Conservation (phyloP, 176 grass and related monocot genomes). For the Paspalum notatum region DNA sequence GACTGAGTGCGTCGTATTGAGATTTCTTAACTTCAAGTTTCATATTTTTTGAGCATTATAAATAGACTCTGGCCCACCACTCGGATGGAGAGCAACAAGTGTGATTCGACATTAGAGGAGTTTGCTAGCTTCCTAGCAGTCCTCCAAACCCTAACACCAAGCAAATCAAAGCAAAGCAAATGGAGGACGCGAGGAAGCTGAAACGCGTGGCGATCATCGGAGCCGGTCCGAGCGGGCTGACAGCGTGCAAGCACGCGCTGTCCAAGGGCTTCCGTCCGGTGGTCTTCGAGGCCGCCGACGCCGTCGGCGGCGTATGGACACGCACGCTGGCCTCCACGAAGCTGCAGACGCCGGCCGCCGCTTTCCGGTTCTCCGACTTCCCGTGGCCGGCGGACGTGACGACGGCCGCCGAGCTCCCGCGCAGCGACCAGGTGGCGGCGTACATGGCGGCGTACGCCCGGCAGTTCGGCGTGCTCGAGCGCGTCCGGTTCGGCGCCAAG, state of each 20-base stretch:
- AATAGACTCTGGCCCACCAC: no score
- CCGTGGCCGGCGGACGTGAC: constrained; percentile 49
- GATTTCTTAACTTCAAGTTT: no score
- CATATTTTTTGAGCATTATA: no score
- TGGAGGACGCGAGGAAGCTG: constrained; percentile 23
- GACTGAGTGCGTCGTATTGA: no score
- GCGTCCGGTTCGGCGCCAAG: constrained; percentile 38
- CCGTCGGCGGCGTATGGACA: constrained; percentile 53
- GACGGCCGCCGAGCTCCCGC: constrained; percentile 5
- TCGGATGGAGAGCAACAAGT: no score
- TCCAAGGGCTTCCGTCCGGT: constrained; percentile 48
- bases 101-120: no score
- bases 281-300: constrained; percentile 42
- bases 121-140: no score
- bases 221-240: constrained; percentile 55
- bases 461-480: constrained; percentile 44
- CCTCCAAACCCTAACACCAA: no score
- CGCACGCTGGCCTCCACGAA: not conserved
- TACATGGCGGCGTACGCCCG: constrained; percentile 50
- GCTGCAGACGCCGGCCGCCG: constrained; percentile 41
- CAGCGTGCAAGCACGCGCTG: constrained; percentile 55
- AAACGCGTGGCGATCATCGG: constrained; percentile 52
- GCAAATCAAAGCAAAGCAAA: no score
- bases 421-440: constrained; percentile 38
- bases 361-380: constrained; percentile 58